Conservation (phyloP, 768 basidiomycete species). For the Pleurotus giganteus region DNA sequence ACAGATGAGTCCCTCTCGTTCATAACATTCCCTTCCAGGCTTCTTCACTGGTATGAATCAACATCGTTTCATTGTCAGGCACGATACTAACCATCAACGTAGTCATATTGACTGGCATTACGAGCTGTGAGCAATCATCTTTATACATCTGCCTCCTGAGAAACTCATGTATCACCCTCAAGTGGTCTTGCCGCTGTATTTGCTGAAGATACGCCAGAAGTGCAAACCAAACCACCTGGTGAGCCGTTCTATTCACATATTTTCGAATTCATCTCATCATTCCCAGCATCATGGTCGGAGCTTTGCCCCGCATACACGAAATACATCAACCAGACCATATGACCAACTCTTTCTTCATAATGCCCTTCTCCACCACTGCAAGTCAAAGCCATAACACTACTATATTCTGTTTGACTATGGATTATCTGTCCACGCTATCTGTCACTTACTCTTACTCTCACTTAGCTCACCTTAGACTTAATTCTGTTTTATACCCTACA, state of each 20-base stretch:
- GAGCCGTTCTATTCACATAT: conserved; percentile 16
- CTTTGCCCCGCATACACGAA: conserved; percentile 18
- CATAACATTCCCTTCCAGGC: conserved; percentile 4
- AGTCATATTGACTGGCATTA: conserved; percentile 49
- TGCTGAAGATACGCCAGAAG: conserved; percentile 23
- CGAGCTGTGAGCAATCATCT: conserved; percentile 25
- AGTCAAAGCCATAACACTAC: too few species aligned
- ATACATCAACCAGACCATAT: conserved; percentile 5
- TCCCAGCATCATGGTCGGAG: conserved; percentile 21
- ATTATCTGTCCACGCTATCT: too few species aligned
- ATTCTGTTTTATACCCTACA: too few species aligned
- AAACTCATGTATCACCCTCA: neutral
- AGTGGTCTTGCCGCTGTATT: conserved; percentile 34
- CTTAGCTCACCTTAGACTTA: too few species aligned
- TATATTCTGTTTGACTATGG: too few species aligned
- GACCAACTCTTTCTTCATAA: too few species aligned
- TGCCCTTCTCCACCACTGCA: too few species aligned
- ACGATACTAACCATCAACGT: neutral
- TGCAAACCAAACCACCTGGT: conserved; percentile 5
- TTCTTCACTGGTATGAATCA: conserved; percentile 27
- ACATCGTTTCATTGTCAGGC: neutral
- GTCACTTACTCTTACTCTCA: too few species aligned
- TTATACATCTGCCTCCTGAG: neutral
- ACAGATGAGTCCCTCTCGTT: neutral
- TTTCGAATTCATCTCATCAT: neutral